Evolutionary conservation across 495 filamentous ascomycete species (phyloP), one percentile per base, ranked within the genome.

Genomic region (Bathelium albidoporum): DNA sequence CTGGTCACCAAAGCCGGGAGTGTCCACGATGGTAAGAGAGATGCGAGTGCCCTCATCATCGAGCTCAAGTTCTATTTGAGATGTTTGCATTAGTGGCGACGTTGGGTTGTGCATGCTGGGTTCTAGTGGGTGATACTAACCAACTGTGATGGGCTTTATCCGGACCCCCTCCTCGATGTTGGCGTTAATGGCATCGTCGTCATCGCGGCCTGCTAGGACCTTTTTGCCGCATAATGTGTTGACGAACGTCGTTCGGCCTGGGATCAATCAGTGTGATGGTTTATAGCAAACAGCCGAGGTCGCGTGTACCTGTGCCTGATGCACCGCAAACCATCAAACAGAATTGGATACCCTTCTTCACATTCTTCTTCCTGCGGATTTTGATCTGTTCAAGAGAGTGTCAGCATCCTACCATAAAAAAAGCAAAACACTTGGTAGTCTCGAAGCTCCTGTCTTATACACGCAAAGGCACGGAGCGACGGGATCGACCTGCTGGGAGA

Each of bases 281-380:
- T 55, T 24, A 24, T 28, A 55, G 49, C 49, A 55, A 55, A 55
- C 49, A 55, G 24, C 49, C 49, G 64, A 67, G 52, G 32, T 60
- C 59, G 53, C 64, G 79, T 84, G 70, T 85, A 97, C 92, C 92
- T 76, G 94, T 97, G 76, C 94, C 94, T 69, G 92, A 96, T 73
- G 94, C 93, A 79, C 94, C 94, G 75, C 95, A 97, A 69, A 98
- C 94, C 94, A 98, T 98, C 87, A 98, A 74, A 80, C 93, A 97
- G 82, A 98, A 98, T 82, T 97, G 95, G 73, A 98, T 97, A 69
- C 94, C 94, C 87, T 97, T 98, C 88, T 98, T 98, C 79, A 97
- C 93, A 83, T 97, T 97, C 86, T 98, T 98, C 92, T 98, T 98
- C 74, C 91, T 87, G 79, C 94, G 92, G 76, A 96, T 91, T 87